Evolutionary conservation across 805 yeast genomes (phyloP).

Genomic region (Candida argentea): DNA sequence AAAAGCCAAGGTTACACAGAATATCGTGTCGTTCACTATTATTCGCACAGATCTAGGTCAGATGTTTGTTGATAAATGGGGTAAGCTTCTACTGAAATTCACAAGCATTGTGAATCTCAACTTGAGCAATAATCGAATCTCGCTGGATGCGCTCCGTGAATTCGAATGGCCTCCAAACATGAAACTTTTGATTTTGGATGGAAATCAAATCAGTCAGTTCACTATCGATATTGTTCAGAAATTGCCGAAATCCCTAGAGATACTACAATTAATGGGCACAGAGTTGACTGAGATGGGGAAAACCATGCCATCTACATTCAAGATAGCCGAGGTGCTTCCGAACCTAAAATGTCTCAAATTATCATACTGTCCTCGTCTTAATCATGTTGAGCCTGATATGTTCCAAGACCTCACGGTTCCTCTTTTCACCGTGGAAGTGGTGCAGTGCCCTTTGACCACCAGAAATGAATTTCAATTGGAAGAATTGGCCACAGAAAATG

Average conservation of each 20-base stretch:
- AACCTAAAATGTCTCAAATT: conserved; percentile 5
- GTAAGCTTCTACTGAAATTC: conserved; percentile 16
- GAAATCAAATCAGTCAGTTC: conserved; percentile 14
- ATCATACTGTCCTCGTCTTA: conserved; percentile 4
- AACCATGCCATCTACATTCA: conserved; percentile 4
- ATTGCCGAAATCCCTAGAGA: conserved; percentile 19
- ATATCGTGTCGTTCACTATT: conserved; percentile 14
- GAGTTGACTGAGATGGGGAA: conserved; percentile 2
- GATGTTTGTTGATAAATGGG: conserved; percentile 22
- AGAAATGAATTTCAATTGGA: too few relatives aligned
- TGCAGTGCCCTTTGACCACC: too few relatives aligned
- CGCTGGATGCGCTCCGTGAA: too few relatives aligned
- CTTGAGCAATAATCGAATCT: neutral
- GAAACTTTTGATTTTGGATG: conserved; percentile 13
- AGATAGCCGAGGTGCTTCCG: conserved; percentile 6
- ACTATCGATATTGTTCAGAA: conserved; percentile 10
- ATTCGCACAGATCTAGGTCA: conserved; percentile 25
- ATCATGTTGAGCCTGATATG: conserved; percentile 4
- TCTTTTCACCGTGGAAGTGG: too few relatives aligned
- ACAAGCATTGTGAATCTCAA: conserved; percentile 10
- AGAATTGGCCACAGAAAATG: too few relatives aligned
- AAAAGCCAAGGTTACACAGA: conserved; percentile 8
- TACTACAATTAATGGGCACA: conserved; percentile 15
- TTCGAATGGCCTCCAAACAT: conserved; percentile 18
- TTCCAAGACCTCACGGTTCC: too few relatives aligned